Percentiles rank a stretch among this genome's conserved stretches.
Evolutionary conservation across 75 land plant species (phyloP).

Genomic region (Pinus taeda): DNA sequence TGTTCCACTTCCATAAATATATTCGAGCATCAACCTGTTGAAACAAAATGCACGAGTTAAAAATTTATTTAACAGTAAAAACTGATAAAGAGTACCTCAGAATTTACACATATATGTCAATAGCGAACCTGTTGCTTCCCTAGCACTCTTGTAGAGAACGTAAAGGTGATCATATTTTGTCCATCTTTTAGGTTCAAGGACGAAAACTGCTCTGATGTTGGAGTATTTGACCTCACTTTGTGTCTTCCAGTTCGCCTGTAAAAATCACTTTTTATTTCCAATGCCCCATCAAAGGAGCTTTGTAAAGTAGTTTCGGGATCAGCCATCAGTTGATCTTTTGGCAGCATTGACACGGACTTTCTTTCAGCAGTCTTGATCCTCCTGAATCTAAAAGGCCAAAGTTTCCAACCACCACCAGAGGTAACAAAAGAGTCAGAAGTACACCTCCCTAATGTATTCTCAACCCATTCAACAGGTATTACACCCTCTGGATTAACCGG

Average conservation of each 20-base stretch:
- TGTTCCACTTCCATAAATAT: conserved; percentile 99
- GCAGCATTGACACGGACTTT: conserved; percentile 8
- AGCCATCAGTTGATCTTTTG: not conserved
- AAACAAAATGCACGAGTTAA: not conserved
- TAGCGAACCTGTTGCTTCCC: conserved; percentile 83
- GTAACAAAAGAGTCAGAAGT: conserved; percentile 17
- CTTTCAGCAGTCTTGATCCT: conserved; percentile 30
- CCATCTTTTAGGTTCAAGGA: conserved; percentile 88
- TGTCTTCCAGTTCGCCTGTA: conserved; percentile 24
- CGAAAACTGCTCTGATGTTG: conserved; percentile 86
- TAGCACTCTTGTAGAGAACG: conserved; percentile 79
- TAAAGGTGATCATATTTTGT: conserved; percentile 74
- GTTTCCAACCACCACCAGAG: conserved; percentile 51
- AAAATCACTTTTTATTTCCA: not conserved
- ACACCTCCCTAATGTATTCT: conserved; percentile 19
- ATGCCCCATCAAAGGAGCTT: not conserved
- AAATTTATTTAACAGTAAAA: not conserved
- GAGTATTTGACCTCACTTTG: conserved; percentile 42
- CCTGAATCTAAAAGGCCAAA: conserved; percentile 67
- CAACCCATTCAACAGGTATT: conserved; percentile 41
- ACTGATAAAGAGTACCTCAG: not conserved
- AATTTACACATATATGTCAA: not conserved
- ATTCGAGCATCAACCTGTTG: conserved; percentile 94
- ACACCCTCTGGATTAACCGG: conserved; percentile 32
- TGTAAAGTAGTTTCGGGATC: conserved; percentile 2